Evolutionary conservation across 352 stramenopile species (phyloP), one percentile per base, ranked within the genome.

Genomic region (Phytophthora citricola): DNA sequence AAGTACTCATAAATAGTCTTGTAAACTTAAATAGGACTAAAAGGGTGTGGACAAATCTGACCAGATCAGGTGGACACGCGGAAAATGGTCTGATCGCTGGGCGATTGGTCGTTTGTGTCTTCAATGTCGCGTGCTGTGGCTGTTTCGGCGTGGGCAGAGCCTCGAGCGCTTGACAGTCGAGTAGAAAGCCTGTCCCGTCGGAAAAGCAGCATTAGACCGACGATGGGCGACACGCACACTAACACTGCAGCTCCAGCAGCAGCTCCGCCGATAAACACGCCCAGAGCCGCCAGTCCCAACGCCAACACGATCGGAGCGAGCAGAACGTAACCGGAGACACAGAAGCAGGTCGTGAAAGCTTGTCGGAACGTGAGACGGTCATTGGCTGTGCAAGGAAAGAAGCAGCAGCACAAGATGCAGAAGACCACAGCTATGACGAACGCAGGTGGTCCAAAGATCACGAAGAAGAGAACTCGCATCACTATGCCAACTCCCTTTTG

Each of bases 321-420:
- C 11, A 90, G 59, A 10, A 89, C 54, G 48, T 82, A 89, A 14
- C 78, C 81, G 4, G 78, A 80, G 4, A 83, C 66, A 54, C 81
- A 90, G 39, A 93, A 76, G 44, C 79, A 92, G 12, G 73, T 81
- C 22, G 81, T 89, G 54, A 92, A 93, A 22, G 74, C 75, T 54
- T 85, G 76, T 14, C 76, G 64, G 34, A 87, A 86, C 10, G 71
- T 82, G 41, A 78, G 75, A 5, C 78, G 60, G 24, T 67, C 68
- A 20, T 70, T 57, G 10, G 68, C 65, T 29, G 79, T 83, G 60
- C 85, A 93, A 12, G 85, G 85, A 26, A 80, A 58, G 59, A 85
- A 93, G 63, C 72, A 92, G 53, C 83, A 93, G 41, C 78, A 84
- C 24, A 86, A n/a, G 39, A 90, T 29, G 22, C 63, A 81, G 51